A percentile compares a stretch with the other conserved stretches of the same genome.
Conservation (phyloP, 2,329 filamentous ascomycete species). For the Trichoderma lentiforme region DNA sequence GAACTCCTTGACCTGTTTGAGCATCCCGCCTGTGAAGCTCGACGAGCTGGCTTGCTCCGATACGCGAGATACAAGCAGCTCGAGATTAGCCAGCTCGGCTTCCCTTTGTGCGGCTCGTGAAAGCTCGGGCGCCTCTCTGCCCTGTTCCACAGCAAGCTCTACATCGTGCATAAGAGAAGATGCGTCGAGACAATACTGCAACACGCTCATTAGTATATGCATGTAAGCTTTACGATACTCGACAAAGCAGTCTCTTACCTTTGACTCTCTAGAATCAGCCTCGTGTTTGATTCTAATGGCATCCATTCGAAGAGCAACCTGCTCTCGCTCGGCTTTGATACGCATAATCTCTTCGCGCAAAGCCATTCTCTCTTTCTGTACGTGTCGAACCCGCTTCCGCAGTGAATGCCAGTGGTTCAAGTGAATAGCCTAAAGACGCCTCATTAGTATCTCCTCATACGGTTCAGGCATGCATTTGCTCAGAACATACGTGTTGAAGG, state of each 20-base stretch:
- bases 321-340: conserved; percentile 57
- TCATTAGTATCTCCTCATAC: background rate
- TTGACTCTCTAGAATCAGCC: conserved; percentile 47
- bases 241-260: conserved; percentile 37
- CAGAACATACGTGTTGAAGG: conserved; percentile 53
- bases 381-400: conserved; percentile 54
- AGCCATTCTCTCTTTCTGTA: conserved; percentile 54
- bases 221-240: background rate
- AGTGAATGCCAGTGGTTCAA: conserved; percentile 58
- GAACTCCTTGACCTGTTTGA: conserved; percentile 58
- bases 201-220: background rate
- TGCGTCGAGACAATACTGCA: conserved; percentile 47
- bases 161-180: conserved; percentile 61
- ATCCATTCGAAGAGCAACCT: conserved; percentile 61
- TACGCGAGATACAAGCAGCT: conserved; percentile 54
- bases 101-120: conserved; percentile 44
- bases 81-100: conserved; percentile 54
- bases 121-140: conserved; percentile 47
- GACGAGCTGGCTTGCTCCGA: conserved; percentile 51
- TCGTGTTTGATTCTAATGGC: conserved; percentile 60
- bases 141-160: conserved; percentile 54
- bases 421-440: conserved; percentile 48
- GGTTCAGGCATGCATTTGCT: background rate
- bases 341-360: conserved; percentile 59
- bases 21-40: conserved; percentile 48